These are phyloP conservation scores for Phialophora expanda DNA, from an alignment of 2,329 filamentous ascomycete species.

Conservation along the genomic window DNA sequence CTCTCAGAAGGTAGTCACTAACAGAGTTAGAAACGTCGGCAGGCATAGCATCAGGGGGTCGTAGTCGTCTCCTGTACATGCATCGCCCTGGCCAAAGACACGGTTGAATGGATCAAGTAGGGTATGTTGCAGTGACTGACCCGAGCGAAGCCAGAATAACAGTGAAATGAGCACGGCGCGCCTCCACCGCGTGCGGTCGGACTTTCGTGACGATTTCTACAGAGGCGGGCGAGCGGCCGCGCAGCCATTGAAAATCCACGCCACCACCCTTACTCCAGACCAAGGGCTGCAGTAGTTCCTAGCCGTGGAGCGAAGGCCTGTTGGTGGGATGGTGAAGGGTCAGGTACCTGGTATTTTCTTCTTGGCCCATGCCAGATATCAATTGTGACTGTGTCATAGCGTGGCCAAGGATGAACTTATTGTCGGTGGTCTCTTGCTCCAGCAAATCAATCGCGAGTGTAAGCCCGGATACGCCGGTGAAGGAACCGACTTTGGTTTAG, in stretches of 20 bases:
- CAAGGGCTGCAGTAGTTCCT: slow-evolving; percentile 55
- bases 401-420: too few species aligned
- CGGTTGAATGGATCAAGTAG: too few species aligned
- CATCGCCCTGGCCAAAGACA: too few species aligned
- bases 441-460: too few species aligned
- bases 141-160: slow-evolving; percentile 31
- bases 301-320: slow-evolving; percentile 25
- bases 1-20: too few species aligned
- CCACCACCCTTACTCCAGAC: slow-evolving; percentile 62
- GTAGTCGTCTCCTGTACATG: too few species aligned
- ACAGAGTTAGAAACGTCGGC: too few species aligned
- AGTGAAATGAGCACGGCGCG: slow-evolving; percentile 39
- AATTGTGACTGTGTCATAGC: slow-evolving; percentile 1
- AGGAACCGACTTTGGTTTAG: too few species aligned
- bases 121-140: too few species aligned
- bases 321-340: neutral
- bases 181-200: slow-evolving; percentile 46
- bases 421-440: too few species aligned
- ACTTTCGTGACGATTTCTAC: slow-evolving; percentile 56
- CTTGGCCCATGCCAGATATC: slow-evolving; percentile 7
- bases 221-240: slow-evolving; percentile 50
- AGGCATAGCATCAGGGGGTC: too few species aligned
- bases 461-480: too few species aligned
- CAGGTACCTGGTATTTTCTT: neutral
- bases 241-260: slow-evolving; percentile 51